Evolutionary conservation across 2,329 filamentous ascomycete species (phyloP).

Genomic region (Alternaria sp.): DNA sequence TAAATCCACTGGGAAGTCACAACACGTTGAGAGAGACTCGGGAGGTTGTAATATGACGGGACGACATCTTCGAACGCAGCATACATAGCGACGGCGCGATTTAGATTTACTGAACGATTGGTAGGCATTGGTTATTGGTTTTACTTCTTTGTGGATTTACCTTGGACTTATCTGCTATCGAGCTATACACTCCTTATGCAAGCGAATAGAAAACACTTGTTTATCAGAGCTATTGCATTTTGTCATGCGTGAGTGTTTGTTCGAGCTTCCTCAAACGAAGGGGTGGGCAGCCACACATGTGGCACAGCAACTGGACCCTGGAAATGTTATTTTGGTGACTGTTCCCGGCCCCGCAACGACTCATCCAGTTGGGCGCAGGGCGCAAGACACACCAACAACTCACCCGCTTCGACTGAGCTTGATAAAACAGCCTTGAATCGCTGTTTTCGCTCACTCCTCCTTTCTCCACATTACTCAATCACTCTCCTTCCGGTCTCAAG

Average conservation of each 20-base stretch:
- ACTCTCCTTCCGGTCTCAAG: not conserved
- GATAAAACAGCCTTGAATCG: not conserved
- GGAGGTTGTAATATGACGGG: not conserved
- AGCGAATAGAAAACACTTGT: conserved; percentile 3
- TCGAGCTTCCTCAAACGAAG: not conserved
- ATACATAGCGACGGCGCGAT: conserved; percentile 27
- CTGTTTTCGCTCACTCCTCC: not conserved
- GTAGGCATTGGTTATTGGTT: conserved; percentile 14
- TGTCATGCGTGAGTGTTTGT: not conserved
- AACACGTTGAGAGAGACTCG: not conserved
- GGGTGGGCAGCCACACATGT: conserved; percentile 10
- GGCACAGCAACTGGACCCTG: conserved; percentile 14
- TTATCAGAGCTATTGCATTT: not conserved
- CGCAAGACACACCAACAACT: conserved; percentile 12
- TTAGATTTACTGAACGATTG: conserved; percentile 9
- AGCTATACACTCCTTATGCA: conserved; percentile 6
- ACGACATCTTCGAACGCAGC: conserved; percentile 1
- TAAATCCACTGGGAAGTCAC: conserved; percentile 9
- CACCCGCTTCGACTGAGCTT: conserved; percentile 13
- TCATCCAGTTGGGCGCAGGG: conserved; percentile 25
- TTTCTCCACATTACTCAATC: not conserved
- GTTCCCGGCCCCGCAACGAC: conserved; percentile 19
- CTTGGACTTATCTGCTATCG: conserved; percentile 6
- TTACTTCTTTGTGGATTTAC: conserved; percentile 12
- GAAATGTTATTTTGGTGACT: conserved; percentile 17